Base-by-base conservation (phyloP, 352 stramenopile genomes). In the Globisporangium mamillatum region DNA sequence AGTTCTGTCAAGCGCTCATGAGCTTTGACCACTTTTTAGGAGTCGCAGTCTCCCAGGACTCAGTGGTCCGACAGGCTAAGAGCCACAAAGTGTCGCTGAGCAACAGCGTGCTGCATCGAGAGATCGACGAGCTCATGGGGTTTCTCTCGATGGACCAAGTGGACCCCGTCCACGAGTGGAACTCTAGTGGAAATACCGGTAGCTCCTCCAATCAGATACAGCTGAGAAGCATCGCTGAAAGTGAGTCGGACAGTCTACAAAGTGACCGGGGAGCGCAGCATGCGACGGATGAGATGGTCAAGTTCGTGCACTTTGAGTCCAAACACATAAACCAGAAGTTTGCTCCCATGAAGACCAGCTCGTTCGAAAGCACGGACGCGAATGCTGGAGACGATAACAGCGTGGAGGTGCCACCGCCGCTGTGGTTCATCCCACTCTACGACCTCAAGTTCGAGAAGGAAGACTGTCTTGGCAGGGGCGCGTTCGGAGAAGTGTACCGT, bases 351-450 rank as follows among this genome's bases (percentile, higher is more conserved):
- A 32, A 22, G 20, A 24, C 52, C n/a, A 53, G 24, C 2, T 67
- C 24, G 4, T 36, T 46, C 27, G 4, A 16, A 24, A 34, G 41
- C 24, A 34, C 22, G 12, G 36, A 10, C 3, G 22, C 32, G 4
- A 64, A 22, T 9, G 16, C 1, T 41, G 12, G 6, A 27, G 12
- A 6, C 29, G 29, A 36, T 1, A 22, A 44, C 18, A 18, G 9
- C 16, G n/a, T 7, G 20, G 32, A 25, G n/a, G 36, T 3, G 50
- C 2, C 22, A 53, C 22, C 36, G 0, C 46, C 34, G 8, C 50
- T 25, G 3, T 69, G 64, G 64, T 63, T 64, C 55, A 69, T 64
- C 20, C 55, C 54, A 1, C n/a, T 60, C n/a, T 53, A 57, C 9
- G 22, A 69, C 16, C 38, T 69, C 41, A 63, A 64, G 64, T 69